These are phyloP conservation scores for Raddia guianensis DNA, from an alignment of 176 grass and related monocot genomes.

Conservation along the genomic window DNA sequence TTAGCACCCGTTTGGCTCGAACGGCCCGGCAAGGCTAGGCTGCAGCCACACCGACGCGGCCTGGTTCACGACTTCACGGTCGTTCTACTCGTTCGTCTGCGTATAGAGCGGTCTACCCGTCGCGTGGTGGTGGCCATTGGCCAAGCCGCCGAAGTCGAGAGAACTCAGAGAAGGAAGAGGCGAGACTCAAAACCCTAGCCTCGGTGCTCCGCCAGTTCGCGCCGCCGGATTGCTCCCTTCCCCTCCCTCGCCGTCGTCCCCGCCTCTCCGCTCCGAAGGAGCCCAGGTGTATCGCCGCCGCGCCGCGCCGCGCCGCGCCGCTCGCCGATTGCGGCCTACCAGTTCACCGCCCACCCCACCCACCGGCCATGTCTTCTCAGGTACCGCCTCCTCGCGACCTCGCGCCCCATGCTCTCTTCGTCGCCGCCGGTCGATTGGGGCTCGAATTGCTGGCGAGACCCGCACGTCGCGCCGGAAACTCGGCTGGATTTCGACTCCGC, in stretches of 20 bases:
- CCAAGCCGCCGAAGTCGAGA: background rate
- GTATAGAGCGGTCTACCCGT: constrained; percentile 23
- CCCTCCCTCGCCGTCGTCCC: constrained; percentile 4
- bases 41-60: too few relatives aligned
- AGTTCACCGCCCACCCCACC: background rate
- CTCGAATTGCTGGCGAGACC: background rate
- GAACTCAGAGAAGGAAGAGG: background rate
- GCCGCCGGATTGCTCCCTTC: constrained; percentile 34
- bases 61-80: too few relatives aligned
- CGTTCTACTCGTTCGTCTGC: too few relatives aligned
- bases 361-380: constrained; percentile 55
- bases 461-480: background rate
- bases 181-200: constrained; percentile 44
- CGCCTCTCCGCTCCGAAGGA: background rate
- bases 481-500: background rate
- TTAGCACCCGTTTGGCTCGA: too few relatives aligned
- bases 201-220: background rate
- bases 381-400: constrained; percentile 17
- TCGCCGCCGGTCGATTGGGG: constrained; percentile 15
- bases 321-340: background rate
- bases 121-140: too few relatives aligned
- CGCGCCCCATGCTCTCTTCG: background rate
- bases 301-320: background rate
- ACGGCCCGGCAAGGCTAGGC: too few relatives aligned
- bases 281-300: background rate